A percentile compares a stretch with the other conserved stretches of the same genome.
These are phyloP conservation scores for Globisporangium cystogenes DNA, from an alignment of 352 stramenopile species.

Conservation along the genomic window DNA sequence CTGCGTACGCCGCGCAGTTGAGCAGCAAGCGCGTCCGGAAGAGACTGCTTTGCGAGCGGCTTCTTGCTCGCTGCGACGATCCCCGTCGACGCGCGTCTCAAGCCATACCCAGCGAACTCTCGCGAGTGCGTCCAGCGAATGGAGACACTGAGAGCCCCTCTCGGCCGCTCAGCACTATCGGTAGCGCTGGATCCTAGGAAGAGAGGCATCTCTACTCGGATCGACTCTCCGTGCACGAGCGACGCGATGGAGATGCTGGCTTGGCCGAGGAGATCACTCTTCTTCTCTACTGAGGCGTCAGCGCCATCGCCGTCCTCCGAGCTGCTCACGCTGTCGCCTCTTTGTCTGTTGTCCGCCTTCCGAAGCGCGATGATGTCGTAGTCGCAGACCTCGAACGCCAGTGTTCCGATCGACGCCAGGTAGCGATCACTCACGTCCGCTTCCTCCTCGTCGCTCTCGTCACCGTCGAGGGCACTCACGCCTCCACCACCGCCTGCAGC, in stretches of 20 bases:
- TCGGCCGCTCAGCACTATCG: conserved; percentile 19
- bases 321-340: too few species aligned
- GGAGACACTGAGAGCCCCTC: conserved; percentile 37
- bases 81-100: neutral
- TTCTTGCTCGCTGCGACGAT: conserved; percentile 14
- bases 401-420: neutral
- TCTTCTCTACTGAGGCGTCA: conserved; percentile 1
- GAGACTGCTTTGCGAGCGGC: conserved; percentile 14
- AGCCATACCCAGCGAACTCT: neutral
- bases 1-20: conserved; percentile 16
- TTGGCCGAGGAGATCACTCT: conserved; percentile 40
- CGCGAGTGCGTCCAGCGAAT: conserved; percentile 52
- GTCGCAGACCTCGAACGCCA: conserved; percentile 26
- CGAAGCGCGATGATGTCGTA: conserved; percentile 26
- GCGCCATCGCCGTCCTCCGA: conserved; percentile 10
- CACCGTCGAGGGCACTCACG: neutral
- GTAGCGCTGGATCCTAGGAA: conserved; percentile 12
- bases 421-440: neutral
- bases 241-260: conserved; percentile 29
- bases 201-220: conserved; percentile 31
- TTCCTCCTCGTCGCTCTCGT: conserved; percentile 14
- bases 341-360: conserved; percentile 4
- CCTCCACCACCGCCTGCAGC: neutral
- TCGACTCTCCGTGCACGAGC: conserved; percentile 34
- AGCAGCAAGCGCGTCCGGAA: conserved; percentile 15